These are phyloP conservation scores for Fusarium pseudonygamai DNA, from an alignment of 2,329 filamentous ascomycete species.

Conservation along the genomic window DNA sequence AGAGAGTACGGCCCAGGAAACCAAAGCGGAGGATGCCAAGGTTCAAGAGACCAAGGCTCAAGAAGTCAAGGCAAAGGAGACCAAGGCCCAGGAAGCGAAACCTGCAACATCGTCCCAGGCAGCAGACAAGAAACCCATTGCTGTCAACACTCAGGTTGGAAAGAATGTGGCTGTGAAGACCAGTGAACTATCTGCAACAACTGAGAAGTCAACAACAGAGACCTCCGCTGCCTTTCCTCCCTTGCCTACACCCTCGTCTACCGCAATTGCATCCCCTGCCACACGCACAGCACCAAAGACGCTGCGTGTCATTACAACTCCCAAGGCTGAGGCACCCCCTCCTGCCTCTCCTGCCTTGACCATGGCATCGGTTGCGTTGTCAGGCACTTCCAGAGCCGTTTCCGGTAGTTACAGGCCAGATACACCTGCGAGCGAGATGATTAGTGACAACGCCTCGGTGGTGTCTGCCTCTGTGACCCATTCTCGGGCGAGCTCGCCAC, in stretches of 20 bases:
- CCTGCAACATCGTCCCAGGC: conserved; percentile 9
- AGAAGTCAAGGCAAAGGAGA: conserved; percentile 24
- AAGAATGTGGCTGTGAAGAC: conserved; percentile 48
- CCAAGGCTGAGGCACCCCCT: conserved; percentile 67
- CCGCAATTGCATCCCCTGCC: conserved; percentile 59
- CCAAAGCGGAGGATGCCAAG: conserved; percentile 24
- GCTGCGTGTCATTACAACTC: conserved; percentile 73
- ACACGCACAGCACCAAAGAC: conserved; percentile 68
- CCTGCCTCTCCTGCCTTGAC: conserved; percentile 46
- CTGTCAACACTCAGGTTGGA: conserved; percentile 60
- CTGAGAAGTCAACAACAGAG: conserved; percentile 47
- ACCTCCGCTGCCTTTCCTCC: conserved; percentile 59
- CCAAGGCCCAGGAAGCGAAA: conserved; percentile 25
- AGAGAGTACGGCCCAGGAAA: conserved; percentile 23
- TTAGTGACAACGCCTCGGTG: conserved; percentile 81
- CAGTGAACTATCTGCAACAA: conserved; percentile 40
- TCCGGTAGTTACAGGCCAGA: conserved; percentile 65
- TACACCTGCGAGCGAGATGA: conserved; percentile 76
- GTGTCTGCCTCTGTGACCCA: conserved; percentile 75
- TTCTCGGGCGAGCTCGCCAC: conserved; percentile 77
- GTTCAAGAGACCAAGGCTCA: conserved; percentile 31
- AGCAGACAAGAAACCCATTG: conserved; percentile 47
- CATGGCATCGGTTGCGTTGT: conserved; percentile 45
- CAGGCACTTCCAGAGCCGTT: conserved; percentile 44
- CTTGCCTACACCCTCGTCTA: conserved; percentile 58